Conservation (phyloP, 352 stramenopile genomes). For the Globisporangium rhizosaccharum region DNA sequence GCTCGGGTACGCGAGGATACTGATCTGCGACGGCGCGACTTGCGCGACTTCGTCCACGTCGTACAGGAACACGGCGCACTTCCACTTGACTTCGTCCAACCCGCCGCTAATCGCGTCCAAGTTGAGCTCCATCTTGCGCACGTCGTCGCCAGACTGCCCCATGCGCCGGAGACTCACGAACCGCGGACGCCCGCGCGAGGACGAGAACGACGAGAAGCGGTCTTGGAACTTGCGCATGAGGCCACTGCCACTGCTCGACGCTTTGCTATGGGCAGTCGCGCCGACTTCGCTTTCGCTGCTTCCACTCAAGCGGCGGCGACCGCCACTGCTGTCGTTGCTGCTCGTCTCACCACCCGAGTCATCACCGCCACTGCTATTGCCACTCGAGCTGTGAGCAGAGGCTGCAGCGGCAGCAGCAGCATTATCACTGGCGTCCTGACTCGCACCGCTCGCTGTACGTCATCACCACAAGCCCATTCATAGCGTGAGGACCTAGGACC, state of each 20-base stretch:
- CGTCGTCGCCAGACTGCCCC: slow-evolving; percentile 64
- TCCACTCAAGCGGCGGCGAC: slow-evolving; percentile 19
- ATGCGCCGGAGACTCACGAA: slow-evolving; percentile 62
- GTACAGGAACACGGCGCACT: slow-evolving; percentile 79
- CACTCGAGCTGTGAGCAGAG: slow-evolving; percentile 3
- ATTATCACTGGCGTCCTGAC: slow-evolving; percentile 28
- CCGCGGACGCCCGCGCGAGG: slow-evolving; percentile 37
- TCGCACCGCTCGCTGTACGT: background rate
- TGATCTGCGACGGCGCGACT: slow-evolving; percentile 75
- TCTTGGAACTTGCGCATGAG: slow-evolving; percentile 83
- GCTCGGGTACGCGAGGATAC: slow-evolving; percentile 65
- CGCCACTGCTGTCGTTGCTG: slow-evolving; percentile 5
- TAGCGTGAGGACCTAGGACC: too few species aligned
- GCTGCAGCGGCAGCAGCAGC: background rate
- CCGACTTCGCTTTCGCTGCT: background rate
- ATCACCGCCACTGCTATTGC: slow-evolving; percentile 26
- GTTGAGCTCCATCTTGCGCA: slow-evolving; percentile 72
- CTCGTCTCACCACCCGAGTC: slow-evolving; percentile 23
- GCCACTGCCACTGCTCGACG: slow-evolving; percentile 16
- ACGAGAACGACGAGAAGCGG: slow-evolving; percentile 56
- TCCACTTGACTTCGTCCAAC: slow-evolving; percentile 85
- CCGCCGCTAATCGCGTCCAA: slow-evolving; percentile 79
- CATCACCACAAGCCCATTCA: background rate
- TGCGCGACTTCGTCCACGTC: slow-evolving; percentile 77
- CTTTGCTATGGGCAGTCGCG: background rate